Conservation (phyloP, 2,329 filamentous ascomycete genomes). For the Tricladium varicosporioides region DNA sequence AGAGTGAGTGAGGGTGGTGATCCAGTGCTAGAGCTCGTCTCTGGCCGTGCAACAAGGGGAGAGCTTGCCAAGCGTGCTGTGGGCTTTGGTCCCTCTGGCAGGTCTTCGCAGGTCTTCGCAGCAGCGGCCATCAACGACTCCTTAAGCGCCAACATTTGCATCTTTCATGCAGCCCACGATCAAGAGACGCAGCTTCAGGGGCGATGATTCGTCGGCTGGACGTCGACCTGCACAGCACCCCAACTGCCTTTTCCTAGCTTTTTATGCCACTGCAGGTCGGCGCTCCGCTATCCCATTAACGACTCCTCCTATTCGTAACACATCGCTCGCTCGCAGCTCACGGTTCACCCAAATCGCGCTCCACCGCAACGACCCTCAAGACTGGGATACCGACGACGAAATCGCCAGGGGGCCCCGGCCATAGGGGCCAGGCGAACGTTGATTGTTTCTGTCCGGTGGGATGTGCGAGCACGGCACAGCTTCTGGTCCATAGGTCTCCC, state of each 20-base stretch:
- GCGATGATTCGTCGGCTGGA: constrained; percentile 23
- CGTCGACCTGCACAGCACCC: constrained; percentile 20
- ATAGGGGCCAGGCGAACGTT: constrained; percentile 11
- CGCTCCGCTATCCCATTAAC: no score
- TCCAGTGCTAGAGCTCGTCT: no score
- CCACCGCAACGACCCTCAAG: background rate
- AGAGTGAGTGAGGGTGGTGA: no score
- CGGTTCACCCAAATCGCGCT: constrained; percentile 2
- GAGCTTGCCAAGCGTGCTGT: background rate
- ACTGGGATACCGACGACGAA: background rate
- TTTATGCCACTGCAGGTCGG: constrained; percentile 12
- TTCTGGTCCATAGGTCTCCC: background rate
- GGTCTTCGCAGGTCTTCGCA: background rate
- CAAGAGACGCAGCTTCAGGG: constrained; percentile 25
- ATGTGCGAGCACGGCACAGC: constrained; percentile 11
- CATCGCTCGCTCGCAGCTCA: background rate
- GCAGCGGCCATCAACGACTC: background rate
- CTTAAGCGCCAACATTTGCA: constrained; percentile 22
- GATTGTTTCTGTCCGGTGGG: constrained; percentile 12
- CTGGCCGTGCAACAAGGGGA: no score
- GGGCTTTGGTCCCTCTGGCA: background rate
- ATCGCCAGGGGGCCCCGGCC: constrained; percentile 9
- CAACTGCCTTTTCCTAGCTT: constrained; percentile 17
- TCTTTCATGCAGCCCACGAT: constrained; percentile 23
- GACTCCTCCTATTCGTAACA: no score